These are phyloP conservation scores for Ceratocystis smalleyi DNA, from an alignment of 2,329 filamentous ascomycete species.

Conservation along the genomic window DNA sequence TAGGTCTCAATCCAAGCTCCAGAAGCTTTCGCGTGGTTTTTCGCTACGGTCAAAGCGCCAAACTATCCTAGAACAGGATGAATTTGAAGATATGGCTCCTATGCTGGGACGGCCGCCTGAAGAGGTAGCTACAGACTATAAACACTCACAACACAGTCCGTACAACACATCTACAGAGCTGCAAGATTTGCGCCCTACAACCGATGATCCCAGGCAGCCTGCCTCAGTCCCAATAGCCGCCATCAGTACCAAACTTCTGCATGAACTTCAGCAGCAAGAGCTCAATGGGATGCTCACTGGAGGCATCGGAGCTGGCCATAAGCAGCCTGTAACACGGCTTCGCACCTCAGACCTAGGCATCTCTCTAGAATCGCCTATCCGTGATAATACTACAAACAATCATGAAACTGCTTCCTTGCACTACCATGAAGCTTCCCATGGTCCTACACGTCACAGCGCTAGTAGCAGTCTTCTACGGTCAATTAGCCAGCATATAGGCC, in stretches of 20 bases:
- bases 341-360: constrained; percentile 32
- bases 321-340: constrained; percentile 30
- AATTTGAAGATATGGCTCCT: not conserved
- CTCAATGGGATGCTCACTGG: constrained; percentile 40
- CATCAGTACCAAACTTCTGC: not conserved
- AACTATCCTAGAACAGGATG: constrained; percentile 9
- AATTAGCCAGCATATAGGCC: constrained; percentile 25
- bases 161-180: not conserved
- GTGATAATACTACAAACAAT: not conserved
- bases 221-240: not conserved
- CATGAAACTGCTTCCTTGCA: not conserved
- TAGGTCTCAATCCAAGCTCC: not conserved
- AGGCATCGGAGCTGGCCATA: constrained; percentile 41
- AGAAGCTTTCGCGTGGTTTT: not conserved
- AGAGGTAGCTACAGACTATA: not conserved
- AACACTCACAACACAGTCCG: not conserved
- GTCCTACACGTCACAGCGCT: not conserved
- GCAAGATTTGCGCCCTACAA: not conserved
- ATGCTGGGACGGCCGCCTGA: not conserved
- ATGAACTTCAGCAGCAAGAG: constrained; percentile 34
- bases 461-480: constrained; percentile 26
- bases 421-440: not conserved
- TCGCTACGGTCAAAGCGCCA: not conserved
- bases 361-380: constrained; percentile 21
- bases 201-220: not conserved